phyloP scores from a whole-genome alignment of 257 asterid genomes.

The Haberlea rhodopensis region DNA sequence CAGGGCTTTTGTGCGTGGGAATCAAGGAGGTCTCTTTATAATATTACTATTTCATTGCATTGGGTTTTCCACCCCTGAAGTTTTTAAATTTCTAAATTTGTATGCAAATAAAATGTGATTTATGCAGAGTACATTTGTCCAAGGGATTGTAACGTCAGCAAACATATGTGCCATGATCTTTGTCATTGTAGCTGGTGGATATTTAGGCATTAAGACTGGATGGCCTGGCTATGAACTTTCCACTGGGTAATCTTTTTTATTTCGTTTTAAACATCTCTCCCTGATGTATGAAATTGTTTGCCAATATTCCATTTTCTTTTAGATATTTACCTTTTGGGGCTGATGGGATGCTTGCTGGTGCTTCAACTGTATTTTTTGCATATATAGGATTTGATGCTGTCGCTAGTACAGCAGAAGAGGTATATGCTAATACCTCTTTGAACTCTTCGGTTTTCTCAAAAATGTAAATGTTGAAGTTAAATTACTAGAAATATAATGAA shows the following conservation, averaged over 20 bases:
- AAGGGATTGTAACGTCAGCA: constrained; percentile 80
- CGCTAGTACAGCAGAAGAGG: constrained; percentile 99
- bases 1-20: constrained; percentile 82
- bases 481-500: neutral
- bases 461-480: constrained; percentile 11
- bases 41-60: constrained; percentile 7
- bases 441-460: no score
- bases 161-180: constrained; percentile 90
- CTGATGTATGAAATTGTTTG: constrained; percentile 1
- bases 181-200: constrained; percentile 91
- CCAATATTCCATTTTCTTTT: constrained; percentile 12
- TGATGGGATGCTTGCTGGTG: constrained; percentile 99
- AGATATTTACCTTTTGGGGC: constrained; percentile 83
- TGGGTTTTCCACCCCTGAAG: neutral
- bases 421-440: constrained; percentile 18
- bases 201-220: constrained; percentile 85
- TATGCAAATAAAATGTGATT: constrained; percentile 21
- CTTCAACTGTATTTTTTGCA: constrained; percentile 96
- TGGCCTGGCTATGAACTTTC: constrained; percentile 98
- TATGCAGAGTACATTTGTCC: constrained; percentile 81
- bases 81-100: constrained; percentile 15
- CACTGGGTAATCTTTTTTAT: constrained; percentile 55
- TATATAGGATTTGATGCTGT: constrained; percentile 92
- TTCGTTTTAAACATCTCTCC: constrained; percentile 3
- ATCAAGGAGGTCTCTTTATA: constrained; percentile 74